Base-by-base conservation (phyloP, 176 grass and related monocot genomes). In the Microstegium vimineum region DNA sequence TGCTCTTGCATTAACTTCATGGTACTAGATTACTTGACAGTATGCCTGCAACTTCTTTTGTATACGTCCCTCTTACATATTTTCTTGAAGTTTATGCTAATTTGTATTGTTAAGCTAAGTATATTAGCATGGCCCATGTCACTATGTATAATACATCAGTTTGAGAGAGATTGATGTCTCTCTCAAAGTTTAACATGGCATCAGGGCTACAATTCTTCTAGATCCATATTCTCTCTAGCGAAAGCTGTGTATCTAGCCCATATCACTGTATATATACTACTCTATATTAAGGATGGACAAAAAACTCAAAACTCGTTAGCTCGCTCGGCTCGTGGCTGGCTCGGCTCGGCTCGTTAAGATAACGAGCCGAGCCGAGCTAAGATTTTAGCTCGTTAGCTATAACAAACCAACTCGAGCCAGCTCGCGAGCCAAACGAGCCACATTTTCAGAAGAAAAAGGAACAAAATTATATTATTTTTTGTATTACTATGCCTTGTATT, bases 41-140 rank as follows among this genome's bases (percentile, higher is more conserved):
- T 35, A 79, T 79, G 46, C 45, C 43, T 23, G 66, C 22, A 69
- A 33, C 13, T 74, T 80, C 16, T 65, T 73, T 66, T 79, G 3
- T 42, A 30, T 20, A 25, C 28, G 56, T 61, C 12, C 33, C 14
- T 62, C 0, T 40, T 82, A 71, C 31, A 17, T 69, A 62, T 14
- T 33, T 81, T 20, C 43, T 52, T 66, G 28, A 17, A 81, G 13
- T 77, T 77, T 71, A 41, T 82, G 65, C 54, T 82, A 57, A 87
- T 40, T 41, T 67, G 14, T 77, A 70, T 69, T 27, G 9, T 25
- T 59, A 59, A 59, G 54, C 22, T 57, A 57, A 57, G 54, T 57
- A 23, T 25, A 57, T 57, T 57, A 25, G 25, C 9, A 59, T 25
- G 10, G 56, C n/a, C 56, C 56, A 25, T 59, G n/a, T 59, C 56